Base-by-base conservation (phyloP, 768 basidiomycete genomes). In the Agaricus sinodeliciosus region DNA sequence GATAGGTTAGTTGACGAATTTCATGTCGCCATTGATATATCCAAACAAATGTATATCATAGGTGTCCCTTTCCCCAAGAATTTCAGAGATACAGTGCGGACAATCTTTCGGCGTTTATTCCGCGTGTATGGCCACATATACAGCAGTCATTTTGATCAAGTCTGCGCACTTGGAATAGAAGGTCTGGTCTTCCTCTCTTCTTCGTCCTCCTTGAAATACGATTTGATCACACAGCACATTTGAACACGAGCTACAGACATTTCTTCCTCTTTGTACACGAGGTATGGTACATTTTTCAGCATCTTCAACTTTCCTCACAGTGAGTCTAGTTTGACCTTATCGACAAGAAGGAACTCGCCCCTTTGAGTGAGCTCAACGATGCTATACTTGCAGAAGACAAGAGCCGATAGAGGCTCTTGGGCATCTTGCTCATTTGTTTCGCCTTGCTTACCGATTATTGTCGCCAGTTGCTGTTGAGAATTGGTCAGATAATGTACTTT, bases 141-240 rank as follows among this genome's bases (percentile, higher is more conserved):
- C 74, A 95, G 94, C 75, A 95, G 93, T 60, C 96, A 99, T 69
- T 98, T 99, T 67, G 96, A 98, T 62, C 95, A 98, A 62, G 91
- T 98, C 55, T 98, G 95, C 67, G 96, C 96, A 12, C 72, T 99
- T 43, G 94, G 94, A 4, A 97, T 99, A 48, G 96, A 99, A 80
- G 95, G 95, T 95, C 56, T 37, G 73, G 63, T 31, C 47, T 5
- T 12, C 35, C 37, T 15, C 18, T 28, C 19, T 15, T 19, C 36
- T 37, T 13, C 34, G 16, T 26, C 25, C 13, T 18, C 44, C 31
- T 31, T 31, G 31, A 43, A 28, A 31, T 44, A 36, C 39, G 40
- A 3, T 15, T 35, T 36, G 6, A 37, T 43, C n/a, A 34, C 34
- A 49, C 45, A 98, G 96, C 96, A 2, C 96, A 99, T 65, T 77